Conservation (phyloP, 2,329 filamentous ascomycete species). For the Fusarium proliferatum region DNA sequence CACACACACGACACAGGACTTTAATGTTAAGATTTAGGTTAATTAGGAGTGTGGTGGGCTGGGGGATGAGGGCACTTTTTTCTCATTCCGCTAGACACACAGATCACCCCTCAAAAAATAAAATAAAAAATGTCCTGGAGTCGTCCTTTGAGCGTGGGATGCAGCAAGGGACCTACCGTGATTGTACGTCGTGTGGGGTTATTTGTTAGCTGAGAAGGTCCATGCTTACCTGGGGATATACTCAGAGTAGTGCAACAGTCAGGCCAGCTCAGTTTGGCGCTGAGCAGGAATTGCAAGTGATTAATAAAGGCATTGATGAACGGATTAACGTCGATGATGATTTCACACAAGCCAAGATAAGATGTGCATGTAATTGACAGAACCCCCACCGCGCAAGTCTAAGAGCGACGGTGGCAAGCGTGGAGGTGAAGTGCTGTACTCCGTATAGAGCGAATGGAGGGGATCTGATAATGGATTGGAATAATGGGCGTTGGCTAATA, state of each 20-base stretch:
- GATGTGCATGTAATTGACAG: constrained; percentile 14
- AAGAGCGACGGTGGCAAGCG: constrained; percentile 26
- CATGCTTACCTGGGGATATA: neutral
- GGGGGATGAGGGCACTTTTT: constrained; percentile 7
- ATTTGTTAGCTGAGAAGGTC: constrained; percentile 14
- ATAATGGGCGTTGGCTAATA: constrained; percentile 41
- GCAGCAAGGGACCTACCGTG: neutral
- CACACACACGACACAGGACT: constrained; percentile 5
- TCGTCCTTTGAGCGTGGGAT: constrained; percentile 3
- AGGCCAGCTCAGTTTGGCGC: constrained; percentile 26
- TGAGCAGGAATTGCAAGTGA: neutral
- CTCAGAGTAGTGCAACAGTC: constrained; percentile 4
- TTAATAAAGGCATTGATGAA: constrained; percentile 6
- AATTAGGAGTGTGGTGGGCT: constrained; percentile 1
- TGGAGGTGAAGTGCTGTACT: constrained; percentile 18
- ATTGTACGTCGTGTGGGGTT: constrained; percentile 20
- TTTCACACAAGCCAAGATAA: constrained; percentile 34
- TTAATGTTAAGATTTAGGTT: constrained; percentile 21
- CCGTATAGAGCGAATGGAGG: constrained; percentile 30
- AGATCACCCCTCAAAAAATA: neutral
- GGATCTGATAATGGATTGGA: constrained; percentile 35
- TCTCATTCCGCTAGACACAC: neutral
- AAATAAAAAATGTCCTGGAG: neutral
- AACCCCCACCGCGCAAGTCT: constrained; percentile 27
- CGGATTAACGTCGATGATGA: constrained; percentile 33